These are phyloP conservation scores for Apiotrichum sp. DNA, from an alignment of 1,284 basidiomycete species.

Conservation along the genomic window DNA sequence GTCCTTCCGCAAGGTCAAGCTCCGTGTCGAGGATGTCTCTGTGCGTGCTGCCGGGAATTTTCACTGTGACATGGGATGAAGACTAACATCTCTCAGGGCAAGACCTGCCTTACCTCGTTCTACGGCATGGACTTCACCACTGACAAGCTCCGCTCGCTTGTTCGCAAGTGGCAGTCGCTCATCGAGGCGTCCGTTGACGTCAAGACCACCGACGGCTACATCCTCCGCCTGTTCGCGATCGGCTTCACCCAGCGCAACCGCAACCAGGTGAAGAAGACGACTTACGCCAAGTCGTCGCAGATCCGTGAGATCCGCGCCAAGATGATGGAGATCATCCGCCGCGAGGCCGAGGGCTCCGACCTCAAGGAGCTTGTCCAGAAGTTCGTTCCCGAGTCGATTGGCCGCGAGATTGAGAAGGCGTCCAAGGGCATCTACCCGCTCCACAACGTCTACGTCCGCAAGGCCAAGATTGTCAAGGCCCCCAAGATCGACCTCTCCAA, in stretches of 20 bases:
- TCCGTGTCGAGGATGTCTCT: conserved; percentile 87
- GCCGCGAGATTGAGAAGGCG: conserved; percentile 99
- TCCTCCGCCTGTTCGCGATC: conserved; percentile 97
- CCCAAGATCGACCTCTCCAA: conserved; percentile 95
- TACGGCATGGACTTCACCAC: conserved; percentile 99
- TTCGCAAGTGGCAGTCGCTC: conserved; percentile 99
- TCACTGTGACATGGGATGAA: background rate
- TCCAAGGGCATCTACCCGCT: conserved; percentile 49
- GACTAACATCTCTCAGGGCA: conserved; percentile 62
- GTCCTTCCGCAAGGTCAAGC: conserved; percentile 98
- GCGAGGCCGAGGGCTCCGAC: conserved; percentile 92
- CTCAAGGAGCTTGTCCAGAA: conserved; percentile 97
- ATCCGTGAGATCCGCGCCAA: conserved; percentile 97
- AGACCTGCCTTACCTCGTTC: conserved; percentile 99
- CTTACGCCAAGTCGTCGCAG: conserved; percentile 93
- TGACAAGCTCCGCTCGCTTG: conserved; percentile 98
- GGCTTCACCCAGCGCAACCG: conserved; percentile 97
- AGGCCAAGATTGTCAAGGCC: conserved; percentile 92
- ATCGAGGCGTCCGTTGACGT: conserved; percentile 99
- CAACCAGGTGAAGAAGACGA: conserved; percentile 97
- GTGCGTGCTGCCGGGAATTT: conserved; percentile 18
- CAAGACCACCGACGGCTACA: conserved; percentile 99
- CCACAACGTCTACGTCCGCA: conserved; percentile 88
- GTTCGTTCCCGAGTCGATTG: conserved; percentile 98
- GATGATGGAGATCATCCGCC: conserved; percentile 99